These are phyloP conservation scores for Selaginella moellendorffii DNA, from an alignment of 75 land plant species.

Conservation along the genomic window DNA sequence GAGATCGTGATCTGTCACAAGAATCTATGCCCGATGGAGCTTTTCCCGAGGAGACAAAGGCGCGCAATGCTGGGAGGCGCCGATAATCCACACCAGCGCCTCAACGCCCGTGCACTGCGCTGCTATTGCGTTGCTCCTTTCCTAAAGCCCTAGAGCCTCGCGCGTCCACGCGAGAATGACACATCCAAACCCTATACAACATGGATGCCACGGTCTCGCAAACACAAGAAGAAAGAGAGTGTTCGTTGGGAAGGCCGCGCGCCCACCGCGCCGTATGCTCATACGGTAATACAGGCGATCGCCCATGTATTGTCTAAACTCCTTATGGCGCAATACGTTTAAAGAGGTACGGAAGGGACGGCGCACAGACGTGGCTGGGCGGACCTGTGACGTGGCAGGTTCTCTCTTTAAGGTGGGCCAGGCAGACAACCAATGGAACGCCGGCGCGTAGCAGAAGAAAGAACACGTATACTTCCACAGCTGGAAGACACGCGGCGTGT, in stretches of 20 bases:
- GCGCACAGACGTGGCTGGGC: neutral
- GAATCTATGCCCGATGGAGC: no score
- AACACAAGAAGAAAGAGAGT: neutral
- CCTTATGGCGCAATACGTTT: neutral
- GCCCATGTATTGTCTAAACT: neutral
- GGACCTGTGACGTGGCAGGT: neutral
- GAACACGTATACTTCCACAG: neutral
- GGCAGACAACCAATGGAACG: neutral
- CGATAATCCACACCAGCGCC: neutral
- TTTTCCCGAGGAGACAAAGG: no score
- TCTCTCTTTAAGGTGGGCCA: neutral
- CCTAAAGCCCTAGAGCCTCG: neutral
- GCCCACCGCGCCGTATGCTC: neutral
- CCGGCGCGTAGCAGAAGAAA: neutral
- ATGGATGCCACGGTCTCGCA: neutral
- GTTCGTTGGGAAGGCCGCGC: conserved; percentile 2
- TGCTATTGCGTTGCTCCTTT: no score
- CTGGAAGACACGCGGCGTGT: neutral
- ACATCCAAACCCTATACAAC: neutral
- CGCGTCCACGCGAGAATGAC: neutral
- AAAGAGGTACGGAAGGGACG: neutral
- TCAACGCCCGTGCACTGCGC: neutral
- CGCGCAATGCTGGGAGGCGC: neutral
- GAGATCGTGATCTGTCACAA: no score
- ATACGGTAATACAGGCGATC: neutral